Evolutionary conservation across 1,284 basidiomycete species (phyloP).

Genomic region (Phenoliferia sp.): DNA sequence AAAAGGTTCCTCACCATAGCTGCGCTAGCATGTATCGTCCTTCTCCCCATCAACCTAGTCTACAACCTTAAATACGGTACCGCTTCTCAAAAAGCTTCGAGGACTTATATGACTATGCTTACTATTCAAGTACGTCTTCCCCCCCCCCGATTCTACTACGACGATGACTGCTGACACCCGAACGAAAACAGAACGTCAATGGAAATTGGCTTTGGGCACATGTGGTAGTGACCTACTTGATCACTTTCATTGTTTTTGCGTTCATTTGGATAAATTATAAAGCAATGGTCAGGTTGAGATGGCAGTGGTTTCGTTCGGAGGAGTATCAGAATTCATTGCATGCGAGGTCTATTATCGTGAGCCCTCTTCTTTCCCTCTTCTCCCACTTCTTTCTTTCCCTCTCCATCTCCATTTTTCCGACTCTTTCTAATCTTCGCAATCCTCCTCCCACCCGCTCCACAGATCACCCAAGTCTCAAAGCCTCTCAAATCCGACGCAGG

Average conservation of each 20-base stretch:
- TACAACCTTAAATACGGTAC: slow-evolving; percentile 59
- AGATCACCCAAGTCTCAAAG: slow-evolving; percentile 64
- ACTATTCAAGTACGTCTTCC: slow-evolving; percentile 55
- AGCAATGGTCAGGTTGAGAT: slow-evolving; percentile 61
- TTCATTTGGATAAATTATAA: slow-evolving; percentile 45
- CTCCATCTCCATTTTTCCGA: background rate
- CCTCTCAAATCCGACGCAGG: slow-evolving; percentile 72
- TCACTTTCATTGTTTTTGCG: slow-evolving; percentile 54
- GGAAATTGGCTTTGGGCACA: slow-evolving; percentile 49
- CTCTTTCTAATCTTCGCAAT: too few relatives aligned
- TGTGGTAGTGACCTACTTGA: slow-evolving; percentile 61
- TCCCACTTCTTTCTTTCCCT: background rate
- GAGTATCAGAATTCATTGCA: slow-evolving; percentile 71
- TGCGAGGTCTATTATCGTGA: slow-evolving; percentile 65
- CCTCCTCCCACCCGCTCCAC: background rate
- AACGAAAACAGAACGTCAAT: background rate
- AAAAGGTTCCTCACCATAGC: slow-evolving; percentile 60
- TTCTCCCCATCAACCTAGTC: slow-evolving; percentile 55
- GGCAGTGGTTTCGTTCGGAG: slow-evolving; percentile 67
- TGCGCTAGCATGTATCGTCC: slow-evolving; percentile 61
- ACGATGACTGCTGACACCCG: background rate
- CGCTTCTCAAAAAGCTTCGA: slow-evolving; percentile 32
- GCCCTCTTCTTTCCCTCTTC: slow-evolving; percentile 6
- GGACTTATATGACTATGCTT: slow-evolving; percentile 65
- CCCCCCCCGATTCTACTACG: background rate